Evolutionary conservation across 2,329 filamentous ascomycete species (phyloP).

Genomic region (Calonectria pseudoturangicola): DNA sequence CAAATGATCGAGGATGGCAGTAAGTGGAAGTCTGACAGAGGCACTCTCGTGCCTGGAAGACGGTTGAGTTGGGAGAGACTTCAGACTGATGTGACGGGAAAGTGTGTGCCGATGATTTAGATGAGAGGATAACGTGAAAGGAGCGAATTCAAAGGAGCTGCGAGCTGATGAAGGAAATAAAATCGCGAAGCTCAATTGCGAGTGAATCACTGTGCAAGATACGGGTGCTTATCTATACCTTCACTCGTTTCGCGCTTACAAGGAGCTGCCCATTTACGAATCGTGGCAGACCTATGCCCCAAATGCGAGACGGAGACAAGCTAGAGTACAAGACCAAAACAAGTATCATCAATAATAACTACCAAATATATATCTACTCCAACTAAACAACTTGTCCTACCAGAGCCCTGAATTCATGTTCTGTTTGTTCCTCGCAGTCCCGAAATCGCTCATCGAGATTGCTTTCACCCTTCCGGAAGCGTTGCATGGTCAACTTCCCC

Average conservation of each 20-base stretch:
- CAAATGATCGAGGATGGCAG: too few relatives aligned
- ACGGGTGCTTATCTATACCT: not conserved
- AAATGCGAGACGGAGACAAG: not conserved
- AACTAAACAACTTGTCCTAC: constrained; percentile 44
- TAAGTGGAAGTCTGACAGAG: not conserved
- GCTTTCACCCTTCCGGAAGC: constrained; percentile 43
- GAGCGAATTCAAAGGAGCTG: not conserved
- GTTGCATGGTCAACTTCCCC: constrained; percentile 49
- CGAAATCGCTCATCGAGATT: constrained; percentile 38
- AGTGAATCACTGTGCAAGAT: not conserved
- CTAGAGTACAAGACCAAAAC: not conserved
- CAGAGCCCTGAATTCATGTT: constrained; percentile 47
- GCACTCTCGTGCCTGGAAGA: not conserved
- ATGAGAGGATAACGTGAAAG: not conserved
- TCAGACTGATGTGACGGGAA: not conserved
- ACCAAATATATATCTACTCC: not conserved
- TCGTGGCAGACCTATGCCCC: not conserved
- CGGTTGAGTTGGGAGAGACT: not conserved
- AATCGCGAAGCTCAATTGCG: not conserved
- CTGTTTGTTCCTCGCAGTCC: constrained; percentile 42
- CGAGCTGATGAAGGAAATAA: not conserved
- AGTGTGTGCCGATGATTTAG: not conserved
- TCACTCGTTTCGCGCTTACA: not conserved
- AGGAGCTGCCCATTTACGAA: not conserved
- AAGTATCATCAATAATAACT: not conserved